phyloP scores from a whole-genome alignment of 2,329 filamentous ascomycete genomes.

The Zelopaecilomyces penicillatus region DNA sequence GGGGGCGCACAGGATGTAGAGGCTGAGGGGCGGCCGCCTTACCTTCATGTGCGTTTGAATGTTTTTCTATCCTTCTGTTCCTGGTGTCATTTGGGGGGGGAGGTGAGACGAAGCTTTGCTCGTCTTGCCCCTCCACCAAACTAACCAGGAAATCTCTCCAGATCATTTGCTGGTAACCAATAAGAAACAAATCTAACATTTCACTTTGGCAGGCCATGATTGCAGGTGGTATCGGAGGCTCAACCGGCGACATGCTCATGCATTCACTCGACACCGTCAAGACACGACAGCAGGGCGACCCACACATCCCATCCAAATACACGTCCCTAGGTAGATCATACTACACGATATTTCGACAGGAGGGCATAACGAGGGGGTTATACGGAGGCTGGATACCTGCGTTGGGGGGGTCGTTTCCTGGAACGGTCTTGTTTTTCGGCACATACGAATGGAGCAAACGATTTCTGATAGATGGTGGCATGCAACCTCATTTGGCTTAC shows the following conservation, averaged over 20 bases:
- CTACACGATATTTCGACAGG: slow-evolving; percentile 84
- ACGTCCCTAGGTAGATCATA: slow-evolving; percentile 85
- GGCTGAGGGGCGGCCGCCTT: slow-evolving; percentile 35
- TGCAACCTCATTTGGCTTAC: slow-evolving; percentile 79
- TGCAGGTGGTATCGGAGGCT: slow-evolving; percentile 85
- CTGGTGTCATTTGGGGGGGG: neutral
- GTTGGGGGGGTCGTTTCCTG: slow-evolving; percentile 83
- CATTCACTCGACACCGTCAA: slow-evolving; percentile 98
- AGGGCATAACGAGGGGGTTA: slow-evolving; percentile 75
- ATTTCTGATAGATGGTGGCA: slow-evolving; percentile 72
- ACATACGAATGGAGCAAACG: slow-evolving; percentile 95
- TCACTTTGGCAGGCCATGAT: slow-evolving; percentile 66
- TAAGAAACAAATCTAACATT: too few species aligned
- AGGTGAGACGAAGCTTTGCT: too few species aligned
- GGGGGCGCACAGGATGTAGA: slow-evolving; percentile 23
- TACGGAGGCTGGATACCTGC: slow-evolving; percentile 94
- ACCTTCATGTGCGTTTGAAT: slow-evolving; percentile 30
- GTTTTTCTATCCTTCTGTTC: neutral
- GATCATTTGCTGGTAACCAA: too few species aligned
- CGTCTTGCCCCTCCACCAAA: neutral
- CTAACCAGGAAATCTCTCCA: neutral
- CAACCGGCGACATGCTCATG: slow-evolving; percentile 95
- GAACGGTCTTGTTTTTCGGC: slow-evolving; percentile 91
- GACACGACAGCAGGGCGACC: slow-evolving; percentile 93
- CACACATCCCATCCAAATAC: slow-evolving; percentile 87